Base-by-base conservation (phyloP, 1,139 yeast species). In the Geotrichum bryndzae region DNA sequence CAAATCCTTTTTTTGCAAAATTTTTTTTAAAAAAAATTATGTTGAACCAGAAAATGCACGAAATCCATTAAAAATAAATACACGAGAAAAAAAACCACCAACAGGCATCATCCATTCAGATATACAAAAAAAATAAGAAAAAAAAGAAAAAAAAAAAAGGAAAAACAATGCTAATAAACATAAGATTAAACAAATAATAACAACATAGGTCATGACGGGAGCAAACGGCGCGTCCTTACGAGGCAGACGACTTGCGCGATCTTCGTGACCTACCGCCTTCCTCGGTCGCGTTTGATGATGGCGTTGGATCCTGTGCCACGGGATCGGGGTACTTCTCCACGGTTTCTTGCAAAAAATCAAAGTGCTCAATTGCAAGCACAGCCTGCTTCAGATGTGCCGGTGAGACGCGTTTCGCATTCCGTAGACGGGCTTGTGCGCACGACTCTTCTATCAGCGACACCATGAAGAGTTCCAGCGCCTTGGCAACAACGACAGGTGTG, bases 401-500 rank as follows among this genome's bases (percentile, higher is more conserved):
- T 46, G 87, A 85, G 15, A 94, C 90, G 68, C 96, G 83, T 71
- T 89, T 88, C 45, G 87, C 87, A 18, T 95, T 96, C 63, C 84
- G 82, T 61, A 80, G 79, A 63, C 86, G 84, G 10, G 97, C 96
- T 68, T 89, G 91, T 56, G 83, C 81, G 59, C 90, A 86, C 22
- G 96, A 83, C 58, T 89, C 92, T 69, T 89, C 94, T 59, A 94
- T 96, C 64, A 95, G 80, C 63, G 94, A 84, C 61, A 96, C 91
- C 83, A 94, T 85, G 73, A 94, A 94, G 65, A 90, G 83, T 76
- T 94, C 99, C 61, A 94, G 80, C 0, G 98, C 97, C 66, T 97
- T 82, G 10, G 99, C 97, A 13, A 94, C 97, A 38, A 92, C 92
- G 29, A 94, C 88, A 0, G 99, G 99, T 2, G 99, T 94, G 3